These are phyloP conservation scores for Suhomyces bokatorum DNA, from an alignment of 1,139 yeast genomes.

Conservation along the genomic window DNA sequence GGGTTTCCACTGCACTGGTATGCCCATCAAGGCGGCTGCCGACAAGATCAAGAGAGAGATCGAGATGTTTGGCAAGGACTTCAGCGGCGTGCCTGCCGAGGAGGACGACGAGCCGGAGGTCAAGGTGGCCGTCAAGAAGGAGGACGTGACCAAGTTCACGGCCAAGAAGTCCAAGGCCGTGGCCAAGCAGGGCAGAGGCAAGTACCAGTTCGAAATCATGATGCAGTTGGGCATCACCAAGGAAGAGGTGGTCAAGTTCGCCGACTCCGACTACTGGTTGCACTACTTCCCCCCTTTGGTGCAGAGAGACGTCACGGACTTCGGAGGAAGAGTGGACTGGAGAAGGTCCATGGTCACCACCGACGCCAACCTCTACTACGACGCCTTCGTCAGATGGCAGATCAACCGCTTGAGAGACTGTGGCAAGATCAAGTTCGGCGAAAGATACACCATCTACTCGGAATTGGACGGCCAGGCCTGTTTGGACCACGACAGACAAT, in stretches of 20 bases:
- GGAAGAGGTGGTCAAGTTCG: conserved; percentile 81
- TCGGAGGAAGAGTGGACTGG: conserved; percentile 98
- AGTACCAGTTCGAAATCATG: conserved; percentile 96
- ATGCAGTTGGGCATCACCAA: conserved; percentile 83
- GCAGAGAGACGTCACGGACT: conserved; percentile 71
- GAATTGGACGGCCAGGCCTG: conserved; percentile 99
- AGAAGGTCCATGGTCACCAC: conserved; percentile 96
- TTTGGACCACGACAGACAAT: conserved; percentile 97
- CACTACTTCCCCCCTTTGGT: conserved; percentile 89
- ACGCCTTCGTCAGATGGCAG: conserved; percentile 95
- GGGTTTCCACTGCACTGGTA: conserved; percentile 99
- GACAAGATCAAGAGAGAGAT: conserved; percentile 92
- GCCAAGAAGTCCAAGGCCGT: conserved; percentile 92
- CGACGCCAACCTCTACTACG: conserved; percentile 92
- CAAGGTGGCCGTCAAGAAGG: conserved; percentile 47
- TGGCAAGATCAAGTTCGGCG: conserved; percentile 96
- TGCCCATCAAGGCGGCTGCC: conserved; percentile 97
- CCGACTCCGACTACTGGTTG: conserved; percentile 89
- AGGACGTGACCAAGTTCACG: conserved; percentile 84
- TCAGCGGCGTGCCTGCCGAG: conserved; percentile 62
- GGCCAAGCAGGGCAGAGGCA: conserved; percentile 91
- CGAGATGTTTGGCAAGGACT: conserved; percentile 85
- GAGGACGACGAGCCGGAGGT: conserved; percentile 52
- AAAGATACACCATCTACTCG: conserved; percentile 95
- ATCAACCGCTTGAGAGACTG: conserved; percentile 82